A percentile compares a stretch with the other conserved stretches of the same genome.
Conservation (phyloP, 164 flowering plant species). For the Aristolochia fimbriata region DNA sequence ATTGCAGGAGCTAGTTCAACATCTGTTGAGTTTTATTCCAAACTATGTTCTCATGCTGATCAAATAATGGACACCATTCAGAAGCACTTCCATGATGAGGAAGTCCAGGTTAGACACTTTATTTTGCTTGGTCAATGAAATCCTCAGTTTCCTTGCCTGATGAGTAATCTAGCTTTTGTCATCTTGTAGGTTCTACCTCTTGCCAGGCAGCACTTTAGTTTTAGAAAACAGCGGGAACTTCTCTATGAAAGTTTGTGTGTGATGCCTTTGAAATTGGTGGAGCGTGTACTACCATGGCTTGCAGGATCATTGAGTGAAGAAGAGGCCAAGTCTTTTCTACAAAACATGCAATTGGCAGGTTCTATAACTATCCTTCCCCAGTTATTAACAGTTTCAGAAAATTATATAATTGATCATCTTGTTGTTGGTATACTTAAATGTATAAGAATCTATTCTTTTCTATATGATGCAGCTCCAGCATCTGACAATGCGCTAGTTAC, state of each 20-base stretch:
- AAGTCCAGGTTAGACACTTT: conserved; percentile 53
- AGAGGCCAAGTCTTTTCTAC: conserved; percentile 63
- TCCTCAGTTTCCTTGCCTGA: neutral
- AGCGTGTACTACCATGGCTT: conserved; percentile 89
- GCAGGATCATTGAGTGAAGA: conserved; percentile 61
- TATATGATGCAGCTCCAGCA: conserved; percentile 62
- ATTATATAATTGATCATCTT: neutral
- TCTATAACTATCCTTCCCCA: neutral
- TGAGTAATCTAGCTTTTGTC: neutral
- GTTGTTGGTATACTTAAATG: neutral
- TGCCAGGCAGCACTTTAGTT: conserved; percentile 65
- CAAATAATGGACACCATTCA: conserved; percentile 69
- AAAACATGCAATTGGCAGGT: conserved; percentile 89
- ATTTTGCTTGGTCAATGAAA: neutral
- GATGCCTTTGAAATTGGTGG: conserved; percentile 86
- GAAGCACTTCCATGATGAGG: conserved; percentile 80
- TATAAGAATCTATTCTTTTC: neutral
- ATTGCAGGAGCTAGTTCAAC: conserved; percentile 57
- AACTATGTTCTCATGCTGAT: conserved; percentile 72
- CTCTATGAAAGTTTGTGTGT: conserved; percentile 76
- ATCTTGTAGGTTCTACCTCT: conserved; percentile 77
- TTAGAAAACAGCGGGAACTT: conserved; percentile 64
- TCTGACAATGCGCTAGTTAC: conserved; percentile 76
- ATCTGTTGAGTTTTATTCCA: conserved; percentile 57
- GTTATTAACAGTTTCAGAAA: neutral